These are phyloP conservation scores for Syncephalastrum racemosum DNA, from an alignment of 371 early-diverging fungal genomes.

Conservation along the genomic window DNA sequence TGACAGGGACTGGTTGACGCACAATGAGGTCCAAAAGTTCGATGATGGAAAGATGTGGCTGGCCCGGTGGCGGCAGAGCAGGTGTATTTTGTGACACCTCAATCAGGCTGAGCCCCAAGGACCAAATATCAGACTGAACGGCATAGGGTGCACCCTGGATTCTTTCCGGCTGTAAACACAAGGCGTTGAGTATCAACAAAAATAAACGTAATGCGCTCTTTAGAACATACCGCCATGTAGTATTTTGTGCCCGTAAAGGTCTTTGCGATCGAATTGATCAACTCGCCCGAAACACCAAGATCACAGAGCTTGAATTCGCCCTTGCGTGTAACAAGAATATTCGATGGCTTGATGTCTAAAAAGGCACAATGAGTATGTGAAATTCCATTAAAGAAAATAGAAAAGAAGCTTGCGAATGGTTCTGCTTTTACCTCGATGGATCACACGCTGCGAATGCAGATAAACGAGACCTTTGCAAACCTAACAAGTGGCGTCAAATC, in stretches of 20 bases:
- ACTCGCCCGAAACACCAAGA: constrained; percentile 91
- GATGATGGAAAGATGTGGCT: constrained; percentile 72
- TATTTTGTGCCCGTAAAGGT: constrained; percentile 95
- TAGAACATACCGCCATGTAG: constrained; percentile 88
- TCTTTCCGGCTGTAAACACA: constrained; percentile 80
- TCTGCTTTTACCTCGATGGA: constrained; percentile 73
- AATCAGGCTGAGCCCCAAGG: constrained; percentile 86
- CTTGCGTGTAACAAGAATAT: constrained; percentile 78
- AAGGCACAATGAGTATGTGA: background rate
- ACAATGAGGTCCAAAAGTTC: constrained; percentile 91
- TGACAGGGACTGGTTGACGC: constrained; percentile 79
- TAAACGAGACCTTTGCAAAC: constrained; percentile 79
- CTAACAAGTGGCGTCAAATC: constrained; percentile 17
- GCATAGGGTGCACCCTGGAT: constrained; percentile 89
- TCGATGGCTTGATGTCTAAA: constrained; percentile 87
- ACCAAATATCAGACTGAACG: constrained; percentile 94
- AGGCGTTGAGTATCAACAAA: background rate
- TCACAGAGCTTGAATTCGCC: constrained; percentile 96
- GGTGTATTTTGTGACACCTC: constrained; percentile 91
- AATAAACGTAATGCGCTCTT: background rate
- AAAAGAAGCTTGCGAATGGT: background rate
- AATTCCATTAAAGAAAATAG: background rate
- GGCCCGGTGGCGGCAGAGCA: constrained; percentile 76
- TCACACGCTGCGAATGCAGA: constrained; percentile 74
- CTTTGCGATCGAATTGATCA: constrained; percentile 87